Conservation (phyloP, 805 yeast species). For the Saccharomycopsis microspora region DNA sequence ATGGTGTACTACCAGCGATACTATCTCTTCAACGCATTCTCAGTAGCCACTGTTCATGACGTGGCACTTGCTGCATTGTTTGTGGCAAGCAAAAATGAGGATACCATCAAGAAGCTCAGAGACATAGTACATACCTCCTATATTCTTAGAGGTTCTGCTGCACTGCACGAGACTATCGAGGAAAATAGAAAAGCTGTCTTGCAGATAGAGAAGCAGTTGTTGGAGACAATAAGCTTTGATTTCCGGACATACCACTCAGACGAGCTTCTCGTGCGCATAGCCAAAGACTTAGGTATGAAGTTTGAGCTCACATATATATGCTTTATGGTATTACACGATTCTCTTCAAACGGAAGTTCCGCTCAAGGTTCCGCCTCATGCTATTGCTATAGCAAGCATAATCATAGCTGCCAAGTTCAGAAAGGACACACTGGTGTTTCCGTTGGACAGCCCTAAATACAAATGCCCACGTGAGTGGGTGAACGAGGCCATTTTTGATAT, state of each 20-base stretch:
- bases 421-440: conserved; percentile 22
- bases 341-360: conserved; percentile 55
- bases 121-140: conserved; percentile 46
- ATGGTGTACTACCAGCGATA: conserved; percentile 65
- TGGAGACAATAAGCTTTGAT: conserved; percentile 74
- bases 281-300: conserved; percentile 36
- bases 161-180: conserved; percentile 25
- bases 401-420: conserved; percentile 43
- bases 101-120: conserved; percentile 64
- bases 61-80: conserved; percentile 62
- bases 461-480: conserved; percentile 24
- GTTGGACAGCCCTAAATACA: conserved; percentile 19
- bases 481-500: conserved; percentile 44
- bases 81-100: conserved; percentile 70
- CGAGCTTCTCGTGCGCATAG: conserved; percentile 49
- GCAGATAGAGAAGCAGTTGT: conserved; percentile 53
- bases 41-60: conserved; percentile 40
- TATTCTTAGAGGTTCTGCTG: conserved; percentile 21
- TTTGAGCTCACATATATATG: conserved; percentile 41
- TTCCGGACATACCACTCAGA: conserved; percentile 62
- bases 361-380: conserved; percentile 67
- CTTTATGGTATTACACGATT: conserved; percentile 73
- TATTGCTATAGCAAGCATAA: conserved; percentile 57
- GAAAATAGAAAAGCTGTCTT: conserved; percentile 45
- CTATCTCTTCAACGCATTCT: conserved; percentile 53